Evolutionary conservation across 441 rosid species (phyloP).

Genomic region (Heliophila coronopifolia): DNA sequence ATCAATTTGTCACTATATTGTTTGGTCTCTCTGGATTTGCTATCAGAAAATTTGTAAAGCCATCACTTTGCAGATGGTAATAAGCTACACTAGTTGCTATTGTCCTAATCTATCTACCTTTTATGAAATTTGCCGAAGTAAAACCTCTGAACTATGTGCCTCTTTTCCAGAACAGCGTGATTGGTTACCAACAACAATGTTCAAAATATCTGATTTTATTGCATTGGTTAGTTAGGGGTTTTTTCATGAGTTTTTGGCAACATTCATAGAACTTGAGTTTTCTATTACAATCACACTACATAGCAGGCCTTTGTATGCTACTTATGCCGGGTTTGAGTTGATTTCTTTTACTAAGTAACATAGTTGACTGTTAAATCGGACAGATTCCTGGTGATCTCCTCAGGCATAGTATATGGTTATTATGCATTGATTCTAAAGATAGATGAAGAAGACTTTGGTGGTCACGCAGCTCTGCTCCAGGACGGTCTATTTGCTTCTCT

Average conservation of each 20-base stretch:
- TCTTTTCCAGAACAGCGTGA: neutral
- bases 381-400: conserved; percentile 73
- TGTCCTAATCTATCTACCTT: neutral
- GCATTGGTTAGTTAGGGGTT: neutral
- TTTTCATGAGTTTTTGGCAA: neutral
- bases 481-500: conserved; percentile 88
- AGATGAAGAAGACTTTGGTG: conserved; percentile 95
- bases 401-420: conserved; percentile 74
- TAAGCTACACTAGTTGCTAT: neutral
- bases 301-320: neutral
- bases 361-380: neutral
- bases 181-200: neutral
- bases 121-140: neutral
- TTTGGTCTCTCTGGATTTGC: neutral
- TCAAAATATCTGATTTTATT: neutral
- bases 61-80: neutral
- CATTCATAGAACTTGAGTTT: neutral
- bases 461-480: conserved; percentile 87
- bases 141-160: neutral
- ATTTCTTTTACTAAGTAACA: neutral
- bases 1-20: neutral
- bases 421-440: conserved; percentile 77
- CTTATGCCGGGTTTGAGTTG: too few relatives aligned
- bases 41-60: neutral
- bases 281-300: neutral